phyloP scores from a whole-genome alignment of 2,329 filamentous ascomycete genomes.

The Thelonectria rubi region DNA sequence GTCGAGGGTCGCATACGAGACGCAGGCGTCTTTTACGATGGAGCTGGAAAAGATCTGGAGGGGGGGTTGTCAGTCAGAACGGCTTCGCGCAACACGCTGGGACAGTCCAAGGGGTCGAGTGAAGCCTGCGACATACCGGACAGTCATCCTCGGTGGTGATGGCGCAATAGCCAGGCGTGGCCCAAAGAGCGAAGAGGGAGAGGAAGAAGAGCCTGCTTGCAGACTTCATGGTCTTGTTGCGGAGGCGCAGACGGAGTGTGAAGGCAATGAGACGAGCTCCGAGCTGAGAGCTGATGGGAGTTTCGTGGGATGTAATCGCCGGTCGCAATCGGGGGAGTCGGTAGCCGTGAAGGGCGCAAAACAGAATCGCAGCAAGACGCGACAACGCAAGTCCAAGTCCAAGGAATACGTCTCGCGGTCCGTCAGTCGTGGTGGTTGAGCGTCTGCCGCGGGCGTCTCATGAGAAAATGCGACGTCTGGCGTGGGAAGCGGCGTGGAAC shows the following conservation, averaged over 20 bases:
- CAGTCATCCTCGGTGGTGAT: slow-evolving; percentile 58
- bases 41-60: slow-evolving; percentile 84
- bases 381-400: neutral
- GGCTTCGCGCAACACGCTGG: neutral
- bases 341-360: too few relatives aligned
- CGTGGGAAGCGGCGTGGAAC: slow-evolving; percentile 13
- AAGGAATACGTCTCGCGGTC: neutral
- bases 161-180: slow-evolving; percentile 55
- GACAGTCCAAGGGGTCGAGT: slow-evolving; percentile 4
- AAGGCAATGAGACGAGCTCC: slow-evolving; percentile 3
- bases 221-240: slow-evolving; percentile 56
- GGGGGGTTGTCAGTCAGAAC: slow-evolving; percentile 46
- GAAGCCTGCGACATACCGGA: slow-evolving; percentile 55
- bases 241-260: too few relatives aligned
- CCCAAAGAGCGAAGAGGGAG: slow-evolving; percentile 65
- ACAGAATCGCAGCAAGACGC: too few relatives aligned
- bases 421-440: too few relatives aligned
- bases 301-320: too few relatives aligned
- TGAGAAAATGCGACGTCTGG: slow-evolving; percentile 25
- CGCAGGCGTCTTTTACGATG: slow-evolving; percentile 93
- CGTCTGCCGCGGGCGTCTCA: too few relatives aligned
- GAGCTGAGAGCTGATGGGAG: too few relatives aligned
- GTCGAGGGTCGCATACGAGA: slow-evolving; percentile 91
- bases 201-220: slow-evolving; percentile 65
- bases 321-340: too few relatives aligned